Conservation (phyloP, 2,329 filamentous ascomycete genomes). For the Ophiostoma quercus region DNA sequence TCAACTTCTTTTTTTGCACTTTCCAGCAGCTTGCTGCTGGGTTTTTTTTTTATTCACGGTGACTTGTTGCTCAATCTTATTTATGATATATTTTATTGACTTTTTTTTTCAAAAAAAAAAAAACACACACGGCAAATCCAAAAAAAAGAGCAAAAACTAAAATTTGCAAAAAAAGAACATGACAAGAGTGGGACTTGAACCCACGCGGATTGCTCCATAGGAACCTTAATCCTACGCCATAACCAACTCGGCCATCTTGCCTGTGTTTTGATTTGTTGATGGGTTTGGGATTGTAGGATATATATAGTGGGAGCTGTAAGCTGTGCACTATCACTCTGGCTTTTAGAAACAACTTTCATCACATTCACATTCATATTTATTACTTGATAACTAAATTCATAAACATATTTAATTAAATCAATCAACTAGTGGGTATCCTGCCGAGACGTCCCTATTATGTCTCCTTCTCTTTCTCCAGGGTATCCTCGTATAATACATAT, state of each 20-base stretch:
- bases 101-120: too few species aligned
- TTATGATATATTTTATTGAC: too few species aligned
- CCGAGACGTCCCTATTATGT: neutral
- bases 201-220: slow-evolving; percentile 36
- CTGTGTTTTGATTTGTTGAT: slow-evolving; percentile 10
- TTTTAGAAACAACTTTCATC: too few species aligned
- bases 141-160: neutral
- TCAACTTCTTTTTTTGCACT: slow-evolving; percentile 5
- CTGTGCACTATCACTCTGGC: too few species aligned
- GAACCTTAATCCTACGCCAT: slow-evolving; percentile 33
- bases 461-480: neutral
- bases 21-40: neutral
- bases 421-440: slow-evolving; percentile 8
- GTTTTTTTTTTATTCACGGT: neutral
- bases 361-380: neutral
- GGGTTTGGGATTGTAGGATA: neutral
- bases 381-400: neutral
- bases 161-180: slow-evolving; percentile 11
- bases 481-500: slow-evolving; percentile 1
- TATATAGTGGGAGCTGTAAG: neutral
- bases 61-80: neutral
- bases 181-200: slow-evolving; percentile 33
- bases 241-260: slow-evolving; percentile 32
- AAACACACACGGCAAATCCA: neutral
- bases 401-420: neutral